phyloP scores from a whole-genome alignment of 306 rosid genomes.

The Oemleria cerasiformis region DNA sequence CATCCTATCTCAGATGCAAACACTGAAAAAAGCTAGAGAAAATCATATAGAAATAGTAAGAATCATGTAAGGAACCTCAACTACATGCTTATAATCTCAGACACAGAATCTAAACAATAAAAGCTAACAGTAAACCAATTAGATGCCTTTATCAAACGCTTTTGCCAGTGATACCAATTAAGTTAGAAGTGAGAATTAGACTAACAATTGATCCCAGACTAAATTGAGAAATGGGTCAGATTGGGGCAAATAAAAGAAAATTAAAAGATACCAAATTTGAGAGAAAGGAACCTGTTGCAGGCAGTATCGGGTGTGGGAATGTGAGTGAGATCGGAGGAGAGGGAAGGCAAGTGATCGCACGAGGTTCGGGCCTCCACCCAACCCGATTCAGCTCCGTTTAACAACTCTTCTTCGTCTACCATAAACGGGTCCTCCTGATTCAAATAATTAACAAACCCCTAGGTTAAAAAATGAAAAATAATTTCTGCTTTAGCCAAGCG shows the following conservation, averaged over 20 bases:
- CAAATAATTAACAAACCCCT: background rate
- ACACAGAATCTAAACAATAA: too few relatives aligned
- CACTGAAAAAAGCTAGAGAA: too few relatives aligned
- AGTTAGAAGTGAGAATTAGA: background rate
- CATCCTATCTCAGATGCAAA: too few relatives aligned
- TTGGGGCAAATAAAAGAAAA: background rate
- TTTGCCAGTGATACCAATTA: background rate
- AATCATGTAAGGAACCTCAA: too few relatives aligned
- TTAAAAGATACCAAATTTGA: background rate
- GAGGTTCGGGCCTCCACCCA: constrained; percentile 75
- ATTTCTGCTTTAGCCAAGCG: background rate
- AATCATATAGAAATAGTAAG: too few relatives aligned
- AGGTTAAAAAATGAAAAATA: background rate
- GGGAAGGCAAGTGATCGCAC: constrained; percentile 58
- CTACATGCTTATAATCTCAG: too few relatives aligned
- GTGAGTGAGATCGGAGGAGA: constrained; percentile 57
- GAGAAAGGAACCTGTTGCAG: constrained; percentile 45
- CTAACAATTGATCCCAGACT: background rate
- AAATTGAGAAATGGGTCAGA: background rate
- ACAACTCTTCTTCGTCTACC: constrained; percentile 42
- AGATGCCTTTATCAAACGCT: background rate
- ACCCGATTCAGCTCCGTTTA: constrained; percentile 57
- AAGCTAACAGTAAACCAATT: too few relatives aligned
- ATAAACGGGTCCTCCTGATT: constrained; percentile 34
- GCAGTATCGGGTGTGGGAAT: constrained; percentile 61